These are phyloP conservation scores for Stachybotrys echinatus DNA, from an alignment of 2,329 filamentous ascomycete genomes.

Conservation along the genomic window DNA sequence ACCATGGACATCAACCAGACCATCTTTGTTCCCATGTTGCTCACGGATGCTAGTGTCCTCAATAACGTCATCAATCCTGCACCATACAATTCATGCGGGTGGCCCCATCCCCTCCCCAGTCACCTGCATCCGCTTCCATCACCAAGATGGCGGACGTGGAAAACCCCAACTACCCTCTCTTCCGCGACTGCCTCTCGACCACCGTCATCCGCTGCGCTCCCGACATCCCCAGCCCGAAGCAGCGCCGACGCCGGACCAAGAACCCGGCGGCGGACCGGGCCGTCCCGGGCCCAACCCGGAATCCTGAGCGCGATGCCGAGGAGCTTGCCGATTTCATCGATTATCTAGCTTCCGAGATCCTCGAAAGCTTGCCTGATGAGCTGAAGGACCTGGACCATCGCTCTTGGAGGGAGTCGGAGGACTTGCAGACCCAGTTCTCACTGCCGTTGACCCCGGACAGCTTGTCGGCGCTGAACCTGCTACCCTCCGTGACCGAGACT, in stretches of 20 bases:
- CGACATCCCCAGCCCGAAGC: slow-evolving; percentile 33
- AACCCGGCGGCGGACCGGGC: slow-evolving; percentile 8
- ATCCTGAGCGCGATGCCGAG: slow-evolving; percentile 42
- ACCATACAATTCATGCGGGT: no score
- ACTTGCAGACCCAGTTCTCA: slow-evolving; percentile 50
- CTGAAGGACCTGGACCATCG: slow-evolving; percentile 60
- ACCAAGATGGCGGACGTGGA: slow-evolving; percentile 12
- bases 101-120: background rate
- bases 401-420: slow-evolving; percentile 31
- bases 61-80: no score
- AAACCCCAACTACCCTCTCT: slow-evolving; percentile 45
- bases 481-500: slow-evolving; percentile 57
- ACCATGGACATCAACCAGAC: no score
- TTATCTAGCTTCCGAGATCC: slow-evolving; percentile 68
- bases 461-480: slow-evolving; percentile 45
- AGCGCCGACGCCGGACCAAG: slow-evolving; percentile 28
- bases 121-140: slow-evolving; percentile 9
- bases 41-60: no score
- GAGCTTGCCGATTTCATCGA: slow-evolving; percentile 77
- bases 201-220: slow-evolving; percentile 60
- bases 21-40: no score
- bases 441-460: slow-evolving; percentile 51
- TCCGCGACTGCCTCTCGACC: slow-evolving; percentile 69
- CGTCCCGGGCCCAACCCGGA: slow-evolving; percentile 3
- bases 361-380: slow-evolving; percentile 55